Conservation (phyloP, 1,139 yeast species). For the Taphrina deformans region DNA sequence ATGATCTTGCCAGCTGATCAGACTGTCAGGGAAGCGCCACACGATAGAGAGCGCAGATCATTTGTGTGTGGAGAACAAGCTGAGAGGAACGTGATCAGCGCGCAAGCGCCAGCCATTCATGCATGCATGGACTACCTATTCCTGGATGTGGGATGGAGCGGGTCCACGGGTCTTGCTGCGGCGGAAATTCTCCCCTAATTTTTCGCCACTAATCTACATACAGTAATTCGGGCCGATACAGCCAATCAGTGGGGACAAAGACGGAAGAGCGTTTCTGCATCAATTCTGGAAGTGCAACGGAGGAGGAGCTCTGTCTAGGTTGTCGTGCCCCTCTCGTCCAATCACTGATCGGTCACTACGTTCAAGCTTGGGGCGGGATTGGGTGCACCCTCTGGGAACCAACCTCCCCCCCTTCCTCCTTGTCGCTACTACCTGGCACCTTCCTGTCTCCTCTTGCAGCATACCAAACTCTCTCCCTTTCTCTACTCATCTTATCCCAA, state of each 20-base stretch:
- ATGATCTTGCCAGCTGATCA: too few relatives aligned
- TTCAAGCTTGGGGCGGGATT: slow-evolving; percentile 1
- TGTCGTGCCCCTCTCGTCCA: neutral
- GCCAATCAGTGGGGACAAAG: neutral
- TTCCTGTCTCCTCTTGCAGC: neutral
- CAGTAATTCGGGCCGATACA: neutral
- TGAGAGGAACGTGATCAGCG: neutral
- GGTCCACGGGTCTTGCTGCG: too few relatives aligned
- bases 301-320: neutral
- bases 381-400: neutral
- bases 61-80: neutral
- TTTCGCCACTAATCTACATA: neutral
- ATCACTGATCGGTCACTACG: neutral
- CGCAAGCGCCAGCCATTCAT: neutral
- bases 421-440: neutral
- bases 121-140: too few relatives aligned
- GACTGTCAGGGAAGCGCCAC: too few relatives aligned
- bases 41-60: neutral
- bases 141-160: too few relatives aligned
- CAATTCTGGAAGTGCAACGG: neutral
- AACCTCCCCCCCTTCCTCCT: neutral
- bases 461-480: neutral
- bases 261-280: too few relatives aligned
- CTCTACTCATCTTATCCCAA: neutral
- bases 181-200: too few relatives aligned